Percentiles rank a stretch among this genome's conserved stretches.
Evolutionary conservation across 805 yeast genomes (phyloP).

Genomic region (Ogataea kodamae): DNA sequence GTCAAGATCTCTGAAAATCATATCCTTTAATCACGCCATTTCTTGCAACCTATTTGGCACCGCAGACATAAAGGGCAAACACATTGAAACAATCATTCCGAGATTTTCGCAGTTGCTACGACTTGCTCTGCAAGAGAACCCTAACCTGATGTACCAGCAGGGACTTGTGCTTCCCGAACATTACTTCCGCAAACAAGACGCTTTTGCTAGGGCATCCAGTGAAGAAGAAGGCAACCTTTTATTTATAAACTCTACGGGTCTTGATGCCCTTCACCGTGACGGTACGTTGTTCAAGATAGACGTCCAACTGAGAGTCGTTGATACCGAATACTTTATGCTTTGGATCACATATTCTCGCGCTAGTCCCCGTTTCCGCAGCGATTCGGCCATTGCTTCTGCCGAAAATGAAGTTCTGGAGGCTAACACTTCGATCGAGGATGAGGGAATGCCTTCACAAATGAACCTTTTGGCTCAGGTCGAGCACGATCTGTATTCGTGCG

Average conservation of each 20-base stretch:
- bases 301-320: slow-evolving; percentile 73
- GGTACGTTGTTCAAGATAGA: slow-evolving; percentile 67
- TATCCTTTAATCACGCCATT: slow-evolving; percentile 78
- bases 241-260: slow-evolving; percentile 61
- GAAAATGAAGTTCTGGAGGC: not conserved
- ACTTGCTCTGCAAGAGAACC: slow-evolving; percentile 39
- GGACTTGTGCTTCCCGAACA: slow-evolving; percentile 91
- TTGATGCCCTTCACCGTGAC: slow-evolving; percentile 66
- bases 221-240: slow-evolving; percentile 45
- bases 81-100: slow-evolving; percentile 61
- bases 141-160: slow-evolving; percentile 39
- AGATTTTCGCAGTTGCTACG: slow-evolving; percentile 48
- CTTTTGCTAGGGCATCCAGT: slow-evolving; percentile 33
- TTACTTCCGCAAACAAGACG: slow-evolving; percentile 69
- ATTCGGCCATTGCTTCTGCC: slow-evolving; percentile 2
- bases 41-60: slow-evolving; percentile 76
- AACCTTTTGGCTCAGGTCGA: slow-evolving; percentile 41
- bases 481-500: slow-evolving; percentile 31
- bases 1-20: slow-evolving; percentile 43
- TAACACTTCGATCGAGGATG: slow-evolving; percentile 9
- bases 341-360: slow-evolving; percentile 85
- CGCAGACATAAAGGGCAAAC: slow-evolving; percentile 44
- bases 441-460: slow-evolving; percentile 50
- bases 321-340: slow-evolving; percentile 53
- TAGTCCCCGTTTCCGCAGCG: slow-evolving; percentile 1